Evolutionary conservation across 2,329 filamentous ascomycete genomes (phyloP).

Genomic region (Elsinoe perseae): DNA sequence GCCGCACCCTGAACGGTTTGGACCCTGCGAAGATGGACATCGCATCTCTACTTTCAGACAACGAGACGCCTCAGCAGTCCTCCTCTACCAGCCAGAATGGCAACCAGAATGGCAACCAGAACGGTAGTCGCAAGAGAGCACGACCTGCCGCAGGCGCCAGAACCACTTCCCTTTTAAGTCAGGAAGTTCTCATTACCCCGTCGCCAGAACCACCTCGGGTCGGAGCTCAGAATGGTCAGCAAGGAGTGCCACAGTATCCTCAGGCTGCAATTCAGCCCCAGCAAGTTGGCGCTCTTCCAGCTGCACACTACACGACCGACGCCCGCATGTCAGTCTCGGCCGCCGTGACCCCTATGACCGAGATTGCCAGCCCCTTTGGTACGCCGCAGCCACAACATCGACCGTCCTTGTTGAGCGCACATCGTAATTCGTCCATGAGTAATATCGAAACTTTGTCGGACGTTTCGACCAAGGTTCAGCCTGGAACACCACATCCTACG

Average conservation of each 20-base stretch:
- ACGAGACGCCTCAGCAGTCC: neutral
- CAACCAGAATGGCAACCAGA: constrained; percentile 20
- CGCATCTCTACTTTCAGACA: neutral
- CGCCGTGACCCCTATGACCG: constrained; percentile 7
- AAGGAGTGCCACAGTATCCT: neutral
- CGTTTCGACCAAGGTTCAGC: constrained; percentile 5
- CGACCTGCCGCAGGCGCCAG: constrained; percentile 26
- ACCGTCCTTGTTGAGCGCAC: constrained; percentile 21
- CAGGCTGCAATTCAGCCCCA: constrained; percentile 17
- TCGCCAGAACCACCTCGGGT: constrained; percentile 18
- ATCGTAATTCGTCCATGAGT: constrained; percentile 38
- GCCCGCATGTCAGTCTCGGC: constrained; percentile 14
- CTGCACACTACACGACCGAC: constrained; percentile 10
- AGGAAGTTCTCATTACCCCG: constrained; percentile 27
- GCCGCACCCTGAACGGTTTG: neutral
- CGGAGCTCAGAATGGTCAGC: constrained; percentile 4
- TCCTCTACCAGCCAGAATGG: neutral
- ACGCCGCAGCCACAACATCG: constrained; percentile 11
- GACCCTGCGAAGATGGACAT: neutral
- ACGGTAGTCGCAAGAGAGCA: constrained; percentile 24
- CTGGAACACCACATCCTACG: constrained; percentile 4
- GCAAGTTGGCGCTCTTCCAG: constrained; percentile 11
- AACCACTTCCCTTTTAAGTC: constrained; percentile 38
- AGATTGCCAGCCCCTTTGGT: constrained; percentile 15
- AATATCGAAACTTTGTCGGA: constrained; percentile 43